Percentiles rank a stretch among this genome's conserved stretches.
These are phyloP conservation scores for Solanum bulbocastanum DNA, from an alignment of 257 asterid species.

Conservation along the genomic window DNA sequence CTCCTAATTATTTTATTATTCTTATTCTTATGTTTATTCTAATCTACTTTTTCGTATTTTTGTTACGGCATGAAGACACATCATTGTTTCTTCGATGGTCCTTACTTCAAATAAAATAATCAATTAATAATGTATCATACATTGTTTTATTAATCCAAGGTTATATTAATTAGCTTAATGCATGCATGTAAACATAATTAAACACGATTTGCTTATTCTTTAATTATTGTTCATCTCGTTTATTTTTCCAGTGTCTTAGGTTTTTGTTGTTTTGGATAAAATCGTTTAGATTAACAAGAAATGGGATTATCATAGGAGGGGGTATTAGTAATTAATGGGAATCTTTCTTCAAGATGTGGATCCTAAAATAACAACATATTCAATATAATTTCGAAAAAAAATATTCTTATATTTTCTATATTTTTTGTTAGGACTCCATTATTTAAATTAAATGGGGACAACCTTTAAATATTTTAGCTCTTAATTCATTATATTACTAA, in stretches of 20 bases:
- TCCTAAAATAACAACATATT: not conserved
- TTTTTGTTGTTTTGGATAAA: not conserved
- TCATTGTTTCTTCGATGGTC: not conserved
- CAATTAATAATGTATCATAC: not conserved
- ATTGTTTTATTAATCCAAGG: not conserved
- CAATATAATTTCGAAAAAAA: not conserved
- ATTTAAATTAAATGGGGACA: not conserved
- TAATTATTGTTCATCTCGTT: not conserved
- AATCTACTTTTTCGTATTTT: not conserved
- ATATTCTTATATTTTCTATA: no score
- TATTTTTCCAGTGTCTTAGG: not conserved
- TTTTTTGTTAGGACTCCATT: not conserved
- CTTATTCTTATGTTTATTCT: not conserved
- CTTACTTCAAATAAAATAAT: not conserved
- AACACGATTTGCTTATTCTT: not conserved
- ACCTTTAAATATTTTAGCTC: not conserved
- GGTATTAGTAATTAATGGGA: not conserved
- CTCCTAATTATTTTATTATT: slow-evolving; percentile 1
- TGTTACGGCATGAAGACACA: not conserved
- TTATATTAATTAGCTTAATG: not conserved
- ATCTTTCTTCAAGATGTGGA: not conserved
- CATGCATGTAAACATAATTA: not conserved
- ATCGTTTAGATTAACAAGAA: not conserved
- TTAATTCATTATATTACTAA: not conserved
- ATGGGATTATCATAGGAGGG: not conserved